These are phyloP conservation scores for Podaxis sp. DNA, from an alignment of 768 basidiomycete species.

Conservation along the genomic window DNA sequence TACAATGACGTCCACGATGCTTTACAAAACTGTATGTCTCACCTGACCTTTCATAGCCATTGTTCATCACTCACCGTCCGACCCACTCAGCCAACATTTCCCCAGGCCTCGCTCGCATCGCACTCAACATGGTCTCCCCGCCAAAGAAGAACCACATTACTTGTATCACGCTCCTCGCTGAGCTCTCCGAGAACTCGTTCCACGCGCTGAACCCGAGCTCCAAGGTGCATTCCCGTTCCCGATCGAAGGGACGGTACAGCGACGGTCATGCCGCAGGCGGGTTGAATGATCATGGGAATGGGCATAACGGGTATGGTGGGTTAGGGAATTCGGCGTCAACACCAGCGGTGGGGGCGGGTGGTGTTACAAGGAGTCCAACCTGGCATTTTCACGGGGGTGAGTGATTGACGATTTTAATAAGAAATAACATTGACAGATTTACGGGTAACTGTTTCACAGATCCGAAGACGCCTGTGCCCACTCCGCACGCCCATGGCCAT, in stretches of 20 bases:
- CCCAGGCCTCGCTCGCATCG: conserved; percentile 46
- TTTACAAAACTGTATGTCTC: conserved; percentile 50
- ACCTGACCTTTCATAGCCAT: background rate
- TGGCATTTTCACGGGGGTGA: background rate
- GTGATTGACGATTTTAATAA: background rate
- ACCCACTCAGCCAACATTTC: conserved; percentile 48
- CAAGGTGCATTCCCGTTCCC: too few species aligned
- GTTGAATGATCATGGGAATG: background rate
- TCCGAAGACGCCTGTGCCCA: conserved; percentile 50
- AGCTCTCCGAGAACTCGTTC: conserved; percentile 41
- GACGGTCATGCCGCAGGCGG: background rate
- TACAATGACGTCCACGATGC: conserved; percentile 58
- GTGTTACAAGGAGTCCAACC: background rate
- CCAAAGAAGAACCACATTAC: conserved; percentile 56
- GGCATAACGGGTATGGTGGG: conserved; percentile 16
- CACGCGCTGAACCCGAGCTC: background rate
- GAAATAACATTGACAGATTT: background rate
- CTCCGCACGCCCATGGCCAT: conserved; percentile 19
- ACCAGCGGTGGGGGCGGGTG: background rate
- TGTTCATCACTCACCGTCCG: background rate
- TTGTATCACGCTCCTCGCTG: conserved; percentile 56
- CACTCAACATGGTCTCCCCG: conserved; percentile 57
- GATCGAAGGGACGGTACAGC: background rate
- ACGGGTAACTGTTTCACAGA: conserved; percentile 24
- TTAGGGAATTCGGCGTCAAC: background rate